Base-by-base conservation (phyloP, 2,329 filamentous ascomycete genomes). In the Chaetothyriales sp. region DNA sequence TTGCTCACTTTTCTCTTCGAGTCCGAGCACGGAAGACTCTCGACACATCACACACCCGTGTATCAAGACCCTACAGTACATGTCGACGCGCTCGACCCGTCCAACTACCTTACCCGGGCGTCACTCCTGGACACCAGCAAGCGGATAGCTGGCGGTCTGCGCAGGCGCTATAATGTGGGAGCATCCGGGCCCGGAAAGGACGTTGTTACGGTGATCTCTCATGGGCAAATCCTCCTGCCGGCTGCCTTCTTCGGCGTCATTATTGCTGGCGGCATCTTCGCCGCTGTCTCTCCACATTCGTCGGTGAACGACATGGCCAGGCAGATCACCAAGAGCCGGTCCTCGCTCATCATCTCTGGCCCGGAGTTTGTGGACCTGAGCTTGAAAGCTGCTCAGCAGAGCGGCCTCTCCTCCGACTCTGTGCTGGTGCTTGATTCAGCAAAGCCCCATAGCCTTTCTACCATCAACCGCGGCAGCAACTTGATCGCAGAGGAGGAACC, bases 211-310 rank as follows among this genome's bases (percentile, higher is more conserved):
- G 69, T 73, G 18, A 72, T 80, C 25, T 77, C 74, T 0, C 72
- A 73, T 0, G 78, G 78, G 1, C 74, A 80, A 56, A 72, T 72
- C 45, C 66, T 78, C 4, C 66, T 80, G 0, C 71, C 76, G 0
- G 67, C 72, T 10, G 56, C 78, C 1, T 76, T 78, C 59, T 80
- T 71, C 55, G 74, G 72, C 12, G 71, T 79, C 49, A 68, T 81
- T 45, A 78, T 75, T 2, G 76, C 77, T 1, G 77, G 73, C 1
- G 79, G 77, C 18, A 70, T 81, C 22, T 81, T 77, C 57, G 76
- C 75, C 5, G 73, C 75, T 4, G 75, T 75, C 0, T 74, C 70
- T 46, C 68, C 75, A 0, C 68, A 70, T 0, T 72, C 69, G 4
- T 78, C 76, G 0, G 65, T 70, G 0, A 58, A 65, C 2, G 78